Evolutionary conservation across 1,284 basidiomycete species (phyloP), one percentile per base, ranked within the genome.

Genomic region (Trametes versicolor): DNA sequence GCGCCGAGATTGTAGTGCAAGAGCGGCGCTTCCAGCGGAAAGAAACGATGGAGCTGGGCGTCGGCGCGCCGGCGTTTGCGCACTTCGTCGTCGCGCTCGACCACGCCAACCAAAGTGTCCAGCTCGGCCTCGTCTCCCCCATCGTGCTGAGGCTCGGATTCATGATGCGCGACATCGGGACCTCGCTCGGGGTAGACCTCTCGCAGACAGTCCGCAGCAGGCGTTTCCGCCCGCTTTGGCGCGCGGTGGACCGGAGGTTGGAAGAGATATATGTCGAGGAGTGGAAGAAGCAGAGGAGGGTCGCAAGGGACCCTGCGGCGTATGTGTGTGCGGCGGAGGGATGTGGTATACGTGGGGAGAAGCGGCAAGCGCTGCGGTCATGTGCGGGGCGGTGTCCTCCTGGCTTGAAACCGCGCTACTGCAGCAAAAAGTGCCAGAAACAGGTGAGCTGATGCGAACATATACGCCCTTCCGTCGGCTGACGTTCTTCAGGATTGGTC

Each of bases 331-430:
- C 47, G 5, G 49, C 49, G 6, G 49, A 36, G 50, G 62, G 47
- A 13, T 63, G 62, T 36, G 48, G 39, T 2, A 58, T 63, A 17
- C 41, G 43, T 12, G 50, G 41, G 29, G 27, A 47, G 29, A 52
- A 51, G 27, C 37, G 52, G 34, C 19, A 27, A 10, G 23, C 45
- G 21, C 17, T 48, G 10, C 10, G 45, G 45, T 12, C 7, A 25
- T 64, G 62, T 36, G n/a, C 37, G 15, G 62, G 62, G 12, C 25
- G 51, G 25, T 64, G 62, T 32, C 57, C 62, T 27, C 51, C 49
- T 8, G 62, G 43, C 15, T 23, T 54, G n/a, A 64, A 64, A 32
- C 62, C 62, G 23, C 47, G 45, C 45, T 64, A 64, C 50, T 64
- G 62, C 51, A 55, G 57, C 51, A 52, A 49, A 17, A 45, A 49